These are phyloP conservation scores for Fusarium buxicola DNA, from an alignment of 2,329 filamentous ascomycete genomes.

Conservation along the genomic window DNA sequence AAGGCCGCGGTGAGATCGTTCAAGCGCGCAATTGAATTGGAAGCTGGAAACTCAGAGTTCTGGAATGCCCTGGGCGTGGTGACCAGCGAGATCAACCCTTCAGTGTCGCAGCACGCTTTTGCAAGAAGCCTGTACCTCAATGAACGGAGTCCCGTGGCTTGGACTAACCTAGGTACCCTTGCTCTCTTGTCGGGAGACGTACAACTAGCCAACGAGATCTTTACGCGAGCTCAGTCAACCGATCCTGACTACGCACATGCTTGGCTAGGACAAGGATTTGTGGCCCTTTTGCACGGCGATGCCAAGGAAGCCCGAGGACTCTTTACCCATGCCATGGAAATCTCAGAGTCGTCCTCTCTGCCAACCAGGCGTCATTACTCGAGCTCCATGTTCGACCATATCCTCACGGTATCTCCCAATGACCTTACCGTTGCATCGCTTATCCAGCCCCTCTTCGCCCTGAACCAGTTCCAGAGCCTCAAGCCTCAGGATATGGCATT, in stretches of 20 bases:
- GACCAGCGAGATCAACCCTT: conserved; percentile 85
- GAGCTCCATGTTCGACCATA: conserved; percentile 83
- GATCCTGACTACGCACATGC: conserved; percentile 94
- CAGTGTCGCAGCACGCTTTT: conserved; percentile 92
- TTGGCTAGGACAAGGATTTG: conserved; percentile 92
- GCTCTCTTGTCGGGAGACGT: conserved; percentile 87
- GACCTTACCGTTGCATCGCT: conserved; percentile 68
- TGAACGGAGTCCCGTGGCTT: conserved; percentile 84
- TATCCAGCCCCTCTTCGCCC: conserved; percentile 88
- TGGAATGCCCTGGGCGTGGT: conserved; percentile 97
- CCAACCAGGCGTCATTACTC: conserved; percentile 84
- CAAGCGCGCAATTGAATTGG: conserved; percentile 94
- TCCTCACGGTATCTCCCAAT: conserved; percentile 68
- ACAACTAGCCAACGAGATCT: conserved; percentile 88
- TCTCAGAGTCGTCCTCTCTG: conserved; percentile 80
- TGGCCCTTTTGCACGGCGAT: conserved; percentile 83
- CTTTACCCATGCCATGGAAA: conserved; percentile 95
- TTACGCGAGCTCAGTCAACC: conserved; percentile 89
- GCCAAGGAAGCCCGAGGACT: conserved; percentile 81
- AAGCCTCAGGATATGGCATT: conserved; percentile 77
- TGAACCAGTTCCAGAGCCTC: conserved; percentile 82
- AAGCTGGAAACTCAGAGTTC: conserved; percentile 93
- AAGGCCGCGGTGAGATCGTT: conserved; percentile 89
- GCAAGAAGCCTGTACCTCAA: conserved; percentile 93
- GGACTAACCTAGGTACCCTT: conserved; percentile 91